A percentile compares a stretch with the other conserved stretches of the same genome.
These are phyloP conservation scores for Hypoxylon rickii DNA, from an alignment of 495 filamentous ascomycete genomes.

Conservation along the genomic window DNA sequence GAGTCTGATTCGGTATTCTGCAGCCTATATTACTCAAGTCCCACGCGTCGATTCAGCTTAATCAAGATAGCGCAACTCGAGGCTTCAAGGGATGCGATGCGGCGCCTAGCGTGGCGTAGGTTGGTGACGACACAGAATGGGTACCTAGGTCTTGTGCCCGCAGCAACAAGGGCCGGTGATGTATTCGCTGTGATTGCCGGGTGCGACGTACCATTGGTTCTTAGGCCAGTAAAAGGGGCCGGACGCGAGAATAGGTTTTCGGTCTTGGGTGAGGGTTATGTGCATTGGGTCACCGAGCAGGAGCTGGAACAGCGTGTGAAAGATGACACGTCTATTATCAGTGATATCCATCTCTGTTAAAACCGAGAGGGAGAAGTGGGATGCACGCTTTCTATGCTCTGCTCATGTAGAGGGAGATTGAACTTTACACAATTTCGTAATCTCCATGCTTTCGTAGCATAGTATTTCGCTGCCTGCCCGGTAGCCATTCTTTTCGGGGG, in stretches of 20 bases:
- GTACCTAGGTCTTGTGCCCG: slow-evolving; percentile 6
- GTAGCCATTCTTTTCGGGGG: too few species aligned
- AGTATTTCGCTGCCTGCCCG: too few species aligned
- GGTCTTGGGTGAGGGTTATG: slow-evolving; percentile 10
- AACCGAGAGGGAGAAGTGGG: too few species aligned
- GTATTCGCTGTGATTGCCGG: slow-evolving; percentile 6
- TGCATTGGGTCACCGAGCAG: slow-evolving; percentile 13
- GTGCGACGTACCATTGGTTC: slow-evolving; percentile 9
- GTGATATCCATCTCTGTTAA: slow-evolving; percentile 5
- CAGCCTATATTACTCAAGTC: background rate
- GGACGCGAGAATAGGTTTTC: too few species aligned
- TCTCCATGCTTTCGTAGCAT: too few species aligned
- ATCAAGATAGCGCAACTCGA: slow-evolving; percentile 1
- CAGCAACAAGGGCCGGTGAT: slow-evolving; percentile 6
- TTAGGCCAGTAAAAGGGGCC: slow-evolving; percentile 1
- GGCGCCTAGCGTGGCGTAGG: slow-evolving; percentile 4
- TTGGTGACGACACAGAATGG: slow-evolving; percentile 3
- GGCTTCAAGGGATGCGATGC: background rate
- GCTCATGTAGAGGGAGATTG: too few species aligned
- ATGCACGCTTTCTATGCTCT: too few species aligned
- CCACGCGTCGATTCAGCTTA: background rate
- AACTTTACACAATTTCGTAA: too few species aligned
- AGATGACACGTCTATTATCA: background rate
- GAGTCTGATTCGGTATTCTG: background rate
- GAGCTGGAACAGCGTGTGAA: slow-evolving; percentile 3